Evolutionary conservation across 2,329 filamentous ascomycete genomes (phyloP).

Genomic region (Pseudofabraea citricarpa): DNA sequence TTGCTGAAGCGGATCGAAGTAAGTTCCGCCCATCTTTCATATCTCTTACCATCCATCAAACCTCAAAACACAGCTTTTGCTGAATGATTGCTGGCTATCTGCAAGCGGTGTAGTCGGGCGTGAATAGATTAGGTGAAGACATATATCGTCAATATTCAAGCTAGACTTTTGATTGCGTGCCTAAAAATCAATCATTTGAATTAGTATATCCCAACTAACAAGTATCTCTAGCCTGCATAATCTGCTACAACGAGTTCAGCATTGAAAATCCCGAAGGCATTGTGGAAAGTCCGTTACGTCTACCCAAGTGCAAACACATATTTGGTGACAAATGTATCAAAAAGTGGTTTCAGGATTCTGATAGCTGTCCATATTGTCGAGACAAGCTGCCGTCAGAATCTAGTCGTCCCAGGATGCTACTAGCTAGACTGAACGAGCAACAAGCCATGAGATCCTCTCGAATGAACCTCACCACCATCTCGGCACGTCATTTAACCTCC

Average conservation of each 20-base stretch:
- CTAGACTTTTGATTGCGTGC: too few species aligned
- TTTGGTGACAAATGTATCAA: constrained; percentile 62
- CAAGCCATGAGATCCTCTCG: neutral
- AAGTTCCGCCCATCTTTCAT: constrained; percentile 11
- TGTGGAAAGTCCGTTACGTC: constrained; percentile 49
- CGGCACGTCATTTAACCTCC: too few species aligned
- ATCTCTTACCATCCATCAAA: neutral
- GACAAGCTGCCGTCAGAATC: constrained; percentile 52
- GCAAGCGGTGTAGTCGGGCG: too few species aligned
- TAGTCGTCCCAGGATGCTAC: neutral
- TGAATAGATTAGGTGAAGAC: too few species aligned
- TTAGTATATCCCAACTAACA: too few species aligned
- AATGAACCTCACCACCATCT: too few species aligned
- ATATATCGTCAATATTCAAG: too few species aligned
- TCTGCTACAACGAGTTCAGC: constrained; percentile 61
- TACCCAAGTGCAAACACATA: constrained; percentile 59
- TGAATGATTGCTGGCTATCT: too few species aligned
- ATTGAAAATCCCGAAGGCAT: constrained; percentile 52
- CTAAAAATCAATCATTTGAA: too few species aligned
- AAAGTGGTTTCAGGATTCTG: constrained; percentile 59
- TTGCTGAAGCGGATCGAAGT: constrained; percentile 23
- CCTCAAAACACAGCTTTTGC: too few species aligned
- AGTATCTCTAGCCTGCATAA: constrained; percentile 46
- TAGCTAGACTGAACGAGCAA: neutral
- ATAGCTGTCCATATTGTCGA: constrained; percentile 61